Evolutionary conservation across 495 filamentous ascomycete species (phyloP).

Genomic region (Rhypophila decipiens): DNA sequence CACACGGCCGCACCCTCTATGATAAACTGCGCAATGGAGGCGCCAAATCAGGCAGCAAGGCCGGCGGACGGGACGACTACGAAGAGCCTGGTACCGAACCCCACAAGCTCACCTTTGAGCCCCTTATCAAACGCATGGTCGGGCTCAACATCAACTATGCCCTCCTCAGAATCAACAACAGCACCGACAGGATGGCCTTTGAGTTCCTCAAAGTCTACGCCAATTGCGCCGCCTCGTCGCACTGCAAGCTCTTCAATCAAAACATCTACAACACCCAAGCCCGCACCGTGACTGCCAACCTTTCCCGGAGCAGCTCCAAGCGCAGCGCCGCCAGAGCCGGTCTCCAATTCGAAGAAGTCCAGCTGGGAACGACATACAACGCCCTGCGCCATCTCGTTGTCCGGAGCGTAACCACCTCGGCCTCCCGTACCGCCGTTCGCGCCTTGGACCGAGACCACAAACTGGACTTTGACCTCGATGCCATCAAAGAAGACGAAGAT

Average conservation of each 20-base stretch:
- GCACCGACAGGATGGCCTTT: constrained; percentile 29
- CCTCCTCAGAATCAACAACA: constrained; percentile 24
- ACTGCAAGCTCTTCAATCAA: constrained; percentile 13
- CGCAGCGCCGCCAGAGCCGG: not conserved
- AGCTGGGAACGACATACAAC: constrained; percentile 23
- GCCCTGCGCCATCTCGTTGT: constrained; percentile 26
- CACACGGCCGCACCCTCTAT: constrained; percentile 25
- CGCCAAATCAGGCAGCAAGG: not conserved
- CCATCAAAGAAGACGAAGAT: constrained; percentile 13
- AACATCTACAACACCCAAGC: constrained; percentile 21
- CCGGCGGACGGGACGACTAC: constrained; percentile 14
- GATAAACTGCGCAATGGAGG: not conserved
- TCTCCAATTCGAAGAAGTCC: constrained; percentile 22
- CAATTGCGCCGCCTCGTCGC: constrained; percentile 2
- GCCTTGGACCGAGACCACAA: not conserved
- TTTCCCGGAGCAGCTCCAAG: not conserved
- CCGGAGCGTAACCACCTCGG: constrained; percentile 26
- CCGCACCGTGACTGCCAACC: not conserved
- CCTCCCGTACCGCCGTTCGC: constrained; percentile 22
- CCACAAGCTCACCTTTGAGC: constrained; percentile 22
- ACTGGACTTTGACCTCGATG: constrained; percentile 3
- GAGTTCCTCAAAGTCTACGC: constrained; percentile 22
- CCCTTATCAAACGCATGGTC: constrained; percentile 23
- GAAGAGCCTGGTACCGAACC: constrained; percentile 24
- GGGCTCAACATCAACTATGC: constrained; percentile 29